These are phyloP conservation scores for Conticribra guillardii DNA, from an alignment of 108 stramenopile species.

Conservation along the genomic window DNA sequence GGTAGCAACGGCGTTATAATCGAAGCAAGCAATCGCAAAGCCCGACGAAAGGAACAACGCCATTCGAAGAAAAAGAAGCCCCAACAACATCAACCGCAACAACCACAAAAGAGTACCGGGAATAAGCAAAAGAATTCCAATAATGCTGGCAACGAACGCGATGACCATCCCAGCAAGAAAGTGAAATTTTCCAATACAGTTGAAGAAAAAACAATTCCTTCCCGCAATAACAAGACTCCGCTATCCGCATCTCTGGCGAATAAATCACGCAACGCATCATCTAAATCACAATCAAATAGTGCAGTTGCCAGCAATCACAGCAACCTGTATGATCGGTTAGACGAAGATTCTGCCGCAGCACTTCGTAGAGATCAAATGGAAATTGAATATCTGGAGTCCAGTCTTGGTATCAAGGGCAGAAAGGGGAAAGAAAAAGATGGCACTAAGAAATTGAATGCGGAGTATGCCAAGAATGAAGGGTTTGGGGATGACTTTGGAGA, in stretches of 20 bases:
- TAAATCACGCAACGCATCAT: conserved; percentile 6
- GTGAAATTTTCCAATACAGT: conserved; percentile 35
- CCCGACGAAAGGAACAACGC: conserved; percentile 43
- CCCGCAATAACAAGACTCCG: conserved; percentile 8
- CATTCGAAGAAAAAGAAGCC: conserved; percentile 32
- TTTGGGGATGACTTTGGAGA: conserved; percentile 87
- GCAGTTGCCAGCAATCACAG: neutral
- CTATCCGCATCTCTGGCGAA: conserved; percentile 14
- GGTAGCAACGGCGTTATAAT: conserved; percentile 25
- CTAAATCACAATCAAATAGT: neutral
- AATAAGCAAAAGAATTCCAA: conserved; percentile 10
- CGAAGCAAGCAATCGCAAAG: conserved; percentile 47
- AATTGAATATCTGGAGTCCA: conserved; percentile 79
- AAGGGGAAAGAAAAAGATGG: conserved; percentile 3
- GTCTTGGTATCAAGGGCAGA: conserved; percentile 55
- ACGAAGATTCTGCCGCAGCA: conserved; percentile 68
- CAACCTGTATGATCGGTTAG: conserved; percentile 49
- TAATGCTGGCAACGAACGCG: neutral
- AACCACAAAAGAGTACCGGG: neutral
- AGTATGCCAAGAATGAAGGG: conserved; percentile 82
- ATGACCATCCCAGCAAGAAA: conserved; percentile 13
- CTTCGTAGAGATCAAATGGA: conserved; percentile 80
- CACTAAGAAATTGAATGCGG: conserved; percentile 57
- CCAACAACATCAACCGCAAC: neutral
- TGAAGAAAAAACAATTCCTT: conserved; percentile 29